Conservation (phyloP, 192 early-diverging fungal genomes). For the Coemansia sp. region DNA sequence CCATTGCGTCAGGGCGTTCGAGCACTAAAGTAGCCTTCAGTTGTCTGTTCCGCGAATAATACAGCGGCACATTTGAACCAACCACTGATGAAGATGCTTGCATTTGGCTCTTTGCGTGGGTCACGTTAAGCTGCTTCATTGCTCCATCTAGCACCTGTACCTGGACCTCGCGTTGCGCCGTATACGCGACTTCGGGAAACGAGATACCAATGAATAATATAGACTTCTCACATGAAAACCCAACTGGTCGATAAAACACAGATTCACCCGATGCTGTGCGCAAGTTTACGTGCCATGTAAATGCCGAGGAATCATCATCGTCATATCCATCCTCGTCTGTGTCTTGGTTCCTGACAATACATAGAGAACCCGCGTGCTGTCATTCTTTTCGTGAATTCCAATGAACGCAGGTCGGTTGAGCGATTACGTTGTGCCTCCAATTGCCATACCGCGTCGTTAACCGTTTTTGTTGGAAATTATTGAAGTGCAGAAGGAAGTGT, state of each 20-base stretch:
- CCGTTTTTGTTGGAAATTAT: no score
- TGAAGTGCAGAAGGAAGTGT: no score
- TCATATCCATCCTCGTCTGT: slow-evolving; percentile 19
- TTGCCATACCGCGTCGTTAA: no score
- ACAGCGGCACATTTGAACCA: slow-evolving; percentile 18
- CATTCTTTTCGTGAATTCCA: slow-evolving; percentile 29
- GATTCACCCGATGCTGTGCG: slow-evolving; percentile 11
- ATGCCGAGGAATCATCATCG: slow-evolving; percentile 35
- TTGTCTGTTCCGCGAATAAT: slow-evolving; percentile 12
- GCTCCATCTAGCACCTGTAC: slow-evolving; percentile 41
- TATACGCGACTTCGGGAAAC: slow-evolving; percentile 26
- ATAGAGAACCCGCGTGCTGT: slow-evolving; percentile 31
- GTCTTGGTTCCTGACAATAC: slow-evolving; percentile 34
- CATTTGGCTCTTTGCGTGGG: slow-evolving; percentile 12
- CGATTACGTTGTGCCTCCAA: background rate
- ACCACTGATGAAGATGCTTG: no score
- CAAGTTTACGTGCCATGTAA: slow-evolving; percentile 34
- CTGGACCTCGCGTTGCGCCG: slow-evolving; percentile 15
- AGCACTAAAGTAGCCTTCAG: slow-evolving; percentile 32
- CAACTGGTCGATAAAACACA: slow-evolving; percentile 24
- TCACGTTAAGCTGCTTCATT: slow-evolving; percentile 27
- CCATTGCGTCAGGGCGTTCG: slow-evolving; percentile 15
- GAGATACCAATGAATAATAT: slow-evolving; percentile 18
- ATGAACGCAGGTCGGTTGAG: slow-evolving; percentile 27
- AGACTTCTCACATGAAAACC: slow-evolving; percentile 43